Evolutionary conservation across 257 asterid genomes (phyloP), one percentile per base, ranked within the genome.

Genomic region (Jasminum sambac): DNA sequence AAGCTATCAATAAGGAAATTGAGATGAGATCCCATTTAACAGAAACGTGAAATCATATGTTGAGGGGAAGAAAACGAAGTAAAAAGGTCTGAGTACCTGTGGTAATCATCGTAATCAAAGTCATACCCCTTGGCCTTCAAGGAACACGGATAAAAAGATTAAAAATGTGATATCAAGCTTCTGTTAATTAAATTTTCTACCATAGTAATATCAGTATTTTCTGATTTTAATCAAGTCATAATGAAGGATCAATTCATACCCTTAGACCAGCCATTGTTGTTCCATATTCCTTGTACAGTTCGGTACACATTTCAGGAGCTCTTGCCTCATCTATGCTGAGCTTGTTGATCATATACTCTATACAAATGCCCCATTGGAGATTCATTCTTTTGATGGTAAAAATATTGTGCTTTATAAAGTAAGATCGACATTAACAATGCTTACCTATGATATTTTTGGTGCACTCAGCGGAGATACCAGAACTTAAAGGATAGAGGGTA

Each of bases 261-360:
- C 78, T 84, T 61, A 90, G 90, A 79, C 98, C 97, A 64, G 98
- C 96, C 98, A 93, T 90, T 25, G 98, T 93, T 0, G 97, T 93
- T 40, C 97, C 98, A 37, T 90, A 89, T 26, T 87, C 96, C 91
- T 87, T 90, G 74, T 93, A 90, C 36, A 93, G 83, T 24, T 82
- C 80, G 50, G 78, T 76, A 78, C 90, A 82, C 97, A 86, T 78
- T 71, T 44, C 89, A 12, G 88, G 89, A 66, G 82, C 92, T 78
- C 85, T 84, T 14, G 72, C 76, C 80, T 84, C 91, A 44, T 93
- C 89, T 5, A 89, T 83, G 37, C 87, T 85, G 24, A 89, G 97
- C 79, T 81, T 89, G 38, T 44, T 78, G 55, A 82, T 78, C 98
- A 93, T 90, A 64, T 92, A 90, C 40, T 92, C 98, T 92, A 74